Evolutionary conservation across 495 filamentous ascomycete genomes (phyloP), one percentile per base, ranked within the genome.

Genomic region (Trypethelium eluteriae): DNA sequence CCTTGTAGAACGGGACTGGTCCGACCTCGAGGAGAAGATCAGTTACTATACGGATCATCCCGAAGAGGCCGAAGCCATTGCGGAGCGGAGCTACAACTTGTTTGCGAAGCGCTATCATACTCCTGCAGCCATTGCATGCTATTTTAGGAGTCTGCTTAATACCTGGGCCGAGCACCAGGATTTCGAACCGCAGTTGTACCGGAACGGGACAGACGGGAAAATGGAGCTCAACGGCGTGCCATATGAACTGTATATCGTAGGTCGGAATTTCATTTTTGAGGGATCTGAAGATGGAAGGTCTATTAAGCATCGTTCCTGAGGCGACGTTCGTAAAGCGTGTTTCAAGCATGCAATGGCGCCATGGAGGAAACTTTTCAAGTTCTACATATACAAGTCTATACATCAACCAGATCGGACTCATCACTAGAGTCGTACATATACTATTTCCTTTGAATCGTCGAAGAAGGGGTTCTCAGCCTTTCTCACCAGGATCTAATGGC

Each of bases 101-200:
- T 87, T 88, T 70, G 71, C 84, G 2, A 83, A 86, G 67, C 77
- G 84, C 9, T 86, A 86, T 70, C 74, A 85, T 39, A 86, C 85
- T 18, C 82, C 83, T 0, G 84, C 86, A 10, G 85, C 84, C 0
- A 81, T 85, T 72, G 77, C 81, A 2, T 87, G 84, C 64, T 86
- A 87, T 69, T 87, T 85, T 85, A 76, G 85, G 32, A 69, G 77
- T 61, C 68, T 88, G 73, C 70, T 88, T 2, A 71, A 72, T 32
- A 73, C 71, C 39, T 88, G 82, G 78, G 78, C 62, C 2, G 67
- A 68, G 38, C 11, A 39, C 25, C 34, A 35, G 4, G 36, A 18
- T 14, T 59, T 18, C 1, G 53, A 59, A 36, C 53, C 53, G 1
- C 53, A 25, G 25, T 25, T 25, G 25, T 25, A 25, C 25, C 25